Base-by-base conservation (phyloP, 176 grass and related monocot genomes). In the Ensete ventricosum region DNA sequence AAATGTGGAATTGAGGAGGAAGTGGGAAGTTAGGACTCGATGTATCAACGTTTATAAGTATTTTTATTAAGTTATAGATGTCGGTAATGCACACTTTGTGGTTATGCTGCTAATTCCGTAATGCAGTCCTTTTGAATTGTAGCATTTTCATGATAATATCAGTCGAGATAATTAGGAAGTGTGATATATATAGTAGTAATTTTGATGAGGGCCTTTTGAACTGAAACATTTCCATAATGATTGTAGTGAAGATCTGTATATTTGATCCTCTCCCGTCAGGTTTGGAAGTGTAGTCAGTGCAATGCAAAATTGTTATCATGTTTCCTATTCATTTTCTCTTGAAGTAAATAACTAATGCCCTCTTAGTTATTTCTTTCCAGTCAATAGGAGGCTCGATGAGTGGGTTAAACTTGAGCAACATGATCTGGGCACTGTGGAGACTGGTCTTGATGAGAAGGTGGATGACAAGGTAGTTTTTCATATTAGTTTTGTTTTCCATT, bases 331-430 rank as follows among this genome's bases (percentile, higher is more conserved):
- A 9, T n/a, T 21, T 71, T 55, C 22, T 74, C 53, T 74, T 27
- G n/a, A 57, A 55, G 24, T 34, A 24, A 25, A 57, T 57, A 16
- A 79, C 77, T 70, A 51, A 68, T 64, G 5, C 0, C 70, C 27
- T 69, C 50, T 69, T 68, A 72, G 77, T 78, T 2, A 49, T 76
- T 54, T 75, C 53, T 79, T 23, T 53, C 34, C 87, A 99, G 96
- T 95, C 81, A 94, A 99, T 77, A 99, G 96, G 81, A 84, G 91
- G 78, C 86, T 94, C 2, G 96, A 99, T 60, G 96, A 99, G 73
- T 95, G 96, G 96, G 96, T 99, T 79, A 94, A 94, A 81, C 88
- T 99, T 69, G 88, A 95, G 64, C 96, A 99, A 88, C 90, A 95
- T 84, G 96, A 99, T 76, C 96, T 95, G 64, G 86, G 86, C n/a